Base-by-base conservation (phyloP, 2,329 filamentous ascomycete genomes). In the Endothia cerciana region DNA sequence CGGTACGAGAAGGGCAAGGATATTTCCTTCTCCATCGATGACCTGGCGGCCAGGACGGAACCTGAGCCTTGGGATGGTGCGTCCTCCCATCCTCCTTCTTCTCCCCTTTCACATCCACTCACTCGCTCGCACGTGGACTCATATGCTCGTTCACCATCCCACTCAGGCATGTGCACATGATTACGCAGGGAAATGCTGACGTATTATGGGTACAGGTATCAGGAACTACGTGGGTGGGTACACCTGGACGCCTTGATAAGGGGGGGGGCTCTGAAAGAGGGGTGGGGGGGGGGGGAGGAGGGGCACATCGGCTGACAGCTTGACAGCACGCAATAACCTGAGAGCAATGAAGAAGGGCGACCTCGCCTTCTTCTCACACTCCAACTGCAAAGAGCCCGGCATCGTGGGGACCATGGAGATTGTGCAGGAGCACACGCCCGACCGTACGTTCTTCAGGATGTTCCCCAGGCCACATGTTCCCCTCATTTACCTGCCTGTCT, bases 341-440 rank as follows among this genome's bases (percentile, higher is more conserved):
- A 87, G 92, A 38, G 87, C 88, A 10, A 99, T 99, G 95, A 93
- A 92, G 72, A 88, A 89, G 64, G 94, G 94, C 60, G 95, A 99
- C 74, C 83, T 94, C 40, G 94, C 93, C 33, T 98, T 99, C 80
- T 98, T 99, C 80, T 98, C 98, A 75, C 94, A 97, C 78, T 97
- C 92, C 57, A 97, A 95, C 73, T 95, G 92, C 79, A 97, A 96
- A 75, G 86, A 90, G 30, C 93, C 94, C 0, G 94, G 92, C 2
- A 93, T 98, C 58, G 93, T 90, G 1, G 94, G 94, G 1, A 87
- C 90, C 22, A 94, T 97, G 91, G 91, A 95, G 73, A 91, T 99
- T 69, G 93, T 96, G 19, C 84, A 87, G 70, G 94, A 97, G 74
- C 91, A 92, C 70, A 89, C 90, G 2, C 85, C 92, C 10, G 95